These are phyloP conservation scores for Graphium sp. DNA, from an alignment of 2,329 filamentous ascomycete species.

Conservation along the genomic window DNA sequence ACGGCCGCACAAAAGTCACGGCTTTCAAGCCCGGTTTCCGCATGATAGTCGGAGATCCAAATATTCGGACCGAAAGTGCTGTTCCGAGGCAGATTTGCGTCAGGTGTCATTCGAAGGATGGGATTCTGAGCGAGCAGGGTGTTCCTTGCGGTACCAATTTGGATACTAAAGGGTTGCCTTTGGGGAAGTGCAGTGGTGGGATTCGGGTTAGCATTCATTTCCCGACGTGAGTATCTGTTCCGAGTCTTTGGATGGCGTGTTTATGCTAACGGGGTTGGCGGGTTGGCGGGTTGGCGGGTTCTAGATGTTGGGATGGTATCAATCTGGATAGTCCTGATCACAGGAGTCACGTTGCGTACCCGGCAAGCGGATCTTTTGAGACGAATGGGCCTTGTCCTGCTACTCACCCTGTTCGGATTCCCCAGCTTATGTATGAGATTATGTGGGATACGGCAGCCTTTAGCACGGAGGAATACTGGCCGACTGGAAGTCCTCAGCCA, in stretches of 20 bases:
- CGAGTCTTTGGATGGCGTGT: constrained; percentile 28
- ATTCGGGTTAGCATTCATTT: constrained; percentile 36
- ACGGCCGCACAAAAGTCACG: constrained; percentile 18
- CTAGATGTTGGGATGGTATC: constrained; percentile 40
- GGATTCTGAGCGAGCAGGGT: no score
- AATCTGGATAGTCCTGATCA: constrained; percentile 18
- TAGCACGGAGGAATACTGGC: constrained; percentile 4
- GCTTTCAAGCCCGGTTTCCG: constrained; percentile 26
- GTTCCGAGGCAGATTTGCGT: constrained; percentile 25
- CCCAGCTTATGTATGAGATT: constrained; percentile 5
- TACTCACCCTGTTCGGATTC: constrained; percentile 4
- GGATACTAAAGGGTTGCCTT: constrained; percentile 31
- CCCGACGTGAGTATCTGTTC: constrained; percentile 17
- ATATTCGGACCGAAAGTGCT: constrained; percentile 20
- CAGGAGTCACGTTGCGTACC: constrained; percentile 4
- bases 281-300: no score
- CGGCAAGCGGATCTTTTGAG: constrained; percentile 3
- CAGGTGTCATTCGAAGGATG: constrained; percentile 23
- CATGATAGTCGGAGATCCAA: constrained; percentile 25
- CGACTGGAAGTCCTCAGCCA: constrained; percentile 3
- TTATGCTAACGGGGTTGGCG: constrained; percentile 26
- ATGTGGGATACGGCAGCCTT: constrained; percentile 5
- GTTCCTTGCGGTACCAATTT: no score
- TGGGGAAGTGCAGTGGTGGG: constrained; percentile 27
- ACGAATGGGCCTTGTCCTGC: constrained; percentile 3